A percentile compares a stretch with the other conserved stretches of the same genome.
Conservation (phyloP, 805 yeast genomes). For the Yamadazyma nakazawae region DNA sequence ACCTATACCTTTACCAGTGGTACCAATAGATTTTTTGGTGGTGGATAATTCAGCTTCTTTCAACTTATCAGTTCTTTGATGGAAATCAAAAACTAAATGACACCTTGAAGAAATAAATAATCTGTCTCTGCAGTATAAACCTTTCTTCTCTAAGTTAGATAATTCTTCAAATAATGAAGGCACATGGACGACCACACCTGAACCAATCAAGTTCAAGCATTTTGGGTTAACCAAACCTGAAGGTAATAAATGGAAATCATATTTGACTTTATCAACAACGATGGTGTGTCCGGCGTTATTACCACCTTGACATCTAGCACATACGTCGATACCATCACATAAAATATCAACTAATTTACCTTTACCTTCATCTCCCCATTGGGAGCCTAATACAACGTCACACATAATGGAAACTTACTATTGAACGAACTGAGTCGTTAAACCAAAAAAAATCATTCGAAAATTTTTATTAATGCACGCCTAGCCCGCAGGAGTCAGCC, state of each 20-base stretch:
- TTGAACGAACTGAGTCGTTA: conserved; percentile 9
- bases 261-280: conserved; percentile 82
- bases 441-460: conserved; percentile 4
- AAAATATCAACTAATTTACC: conserved; percentile 94
- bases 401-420: conserved; percentile 46
- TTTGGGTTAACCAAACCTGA: conserved; percentile 95
- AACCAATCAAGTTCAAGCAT: conserved; percentile 86
- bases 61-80: conserved; percentile 92
- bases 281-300: conserved; percentile 99
- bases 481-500: neutral
- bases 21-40: conserved; percentile 86
- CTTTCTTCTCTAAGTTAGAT: conserved; percentile 75
- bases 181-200: conserved; percentile 94
- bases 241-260: conserved; percentile 98
- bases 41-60: conserved; percentile 86
- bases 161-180: conserved; percentile 91
- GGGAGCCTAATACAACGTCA: conserved; percentile 95
- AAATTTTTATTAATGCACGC: neutral
- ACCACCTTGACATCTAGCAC: conserved; percentile 98
- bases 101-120: conserved; percentile 90
- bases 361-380: conserved; percentile 99
- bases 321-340: conserved; percentile 92
- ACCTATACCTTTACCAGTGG: conserved; percentile 98
- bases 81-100: conserved; percentile 96
- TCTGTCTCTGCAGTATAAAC: conserved; percentile 70